Percentiles rank a stretch among this genome's conserved stretches.
phyloP scores from a whole-genome alignment of 176 grass and related monocot genomes.

The Calamus simplicifolius region DNA sequence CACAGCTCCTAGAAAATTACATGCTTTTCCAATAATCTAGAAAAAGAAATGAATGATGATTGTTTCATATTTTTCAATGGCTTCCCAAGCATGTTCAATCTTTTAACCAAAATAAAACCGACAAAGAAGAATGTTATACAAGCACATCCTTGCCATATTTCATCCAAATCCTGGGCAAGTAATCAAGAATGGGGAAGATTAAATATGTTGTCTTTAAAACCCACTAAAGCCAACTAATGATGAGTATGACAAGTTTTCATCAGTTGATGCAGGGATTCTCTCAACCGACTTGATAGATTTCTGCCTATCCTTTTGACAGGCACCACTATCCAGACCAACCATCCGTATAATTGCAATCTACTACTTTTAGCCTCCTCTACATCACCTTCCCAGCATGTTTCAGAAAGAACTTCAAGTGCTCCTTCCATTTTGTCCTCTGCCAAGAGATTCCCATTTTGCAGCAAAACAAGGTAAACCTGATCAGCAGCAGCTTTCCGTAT shows the following conservation, averaged over 20 bases:
- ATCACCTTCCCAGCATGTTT: constrained; percentile 89
- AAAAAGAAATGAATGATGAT: too few relatives aligned
- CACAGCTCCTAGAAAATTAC: too few relatives aligned
- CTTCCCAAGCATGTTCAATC: too few relatives aligned
- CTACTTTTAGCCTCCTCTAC: constrained; percentile 50
- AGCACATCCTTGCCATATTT: too few relatives aligned
- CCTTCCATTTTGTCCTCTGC: constrained; percentile 34
- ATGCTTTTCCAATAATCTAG: too few relatives aligned
- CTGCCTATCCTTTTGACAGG: constrained; percentile 9
- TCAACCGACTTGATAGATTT: constrained; percentile 16
- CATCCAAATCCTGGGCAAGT: too few relatives aligned
- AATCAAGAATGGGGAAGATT: too few relatives aligned
- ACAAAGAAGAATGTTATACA: too few relatives aligned
- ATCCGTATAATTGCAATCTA: constrained; percentile 47
- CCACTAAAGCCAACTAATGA: constrained; percentile 82
- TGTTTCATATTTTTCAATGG: too few relatives aligned
- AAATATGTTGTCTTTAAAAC: constrained; percentile 30
- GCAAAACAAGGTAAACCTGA: constrained; percentile 80
- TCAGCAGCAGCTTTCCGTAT: constrained; percentile 83
- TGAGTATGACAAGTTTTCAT: constrained; percentile 88
- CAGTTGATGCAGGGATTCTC: constrained; percentile 13
- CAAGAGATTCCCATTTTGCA: constrained; percentile 56
- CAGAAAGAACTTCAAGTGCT: constrained; percentile 56
- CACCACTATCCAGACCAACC: constrained; percentile 29
- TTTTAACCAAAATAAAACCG: too few relatives aligned